A percentile compares a stretch with the other conserved stretches of the same genome.
Conservation (phyloP, 2,329 filamentous ascomycete genomes). For the Byssoonygena ceratinophila region DNA sequence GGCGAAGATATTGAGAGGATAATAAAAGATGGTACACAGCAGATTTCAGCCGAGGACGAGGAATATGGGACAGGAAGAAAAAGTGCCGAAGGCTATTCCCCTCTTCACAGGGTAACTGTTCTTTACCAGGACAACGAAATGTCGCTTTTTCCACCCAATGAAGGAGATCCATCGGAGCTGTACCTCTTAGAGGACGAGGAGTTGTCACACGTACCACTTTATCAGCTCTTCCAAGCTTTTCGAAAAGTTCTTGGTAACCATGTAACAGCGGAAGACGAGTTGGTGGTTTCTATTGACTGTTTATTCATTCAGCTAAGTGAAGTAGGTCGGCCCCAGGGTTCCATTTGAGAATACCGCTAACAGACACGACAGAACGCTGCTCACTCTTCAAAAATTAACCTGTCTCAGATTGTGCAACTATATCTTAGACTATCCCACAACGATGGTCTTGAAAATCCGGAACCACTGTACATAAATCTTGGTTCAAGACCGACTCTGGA, state of each 20-base stretch:
- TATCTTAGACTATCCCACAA: constrained; percentile 51
- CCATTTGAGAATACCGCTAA: constrained; percentile 18
- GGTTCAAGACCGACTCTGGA: constrained; percentile 45
- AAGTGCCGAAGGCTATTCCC: constrained; percentile 13
- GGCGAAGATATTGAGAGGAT: not conserved
- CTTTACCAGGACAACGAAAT: constrained; percentile 48
- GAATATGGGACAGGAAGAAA: constrained; percentile 13
- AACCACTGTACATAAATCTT: constrained; percentile 50
- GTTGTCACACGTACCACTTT: constrained; percentile 44
- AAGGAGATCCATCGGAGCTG: constrained; percentile 43
- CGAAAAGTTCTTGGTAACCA: constrained; percentile 46
- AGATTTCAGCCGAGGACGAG: not conserved
- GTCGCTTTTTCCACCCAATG: constrained; percentile 48
- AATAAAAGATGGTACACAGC: not conserved
- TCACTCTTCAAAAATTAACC: constrained; percentile 40
- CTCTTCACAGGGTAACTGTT: constrained; percentile 42
- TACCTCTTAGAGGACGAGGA: constrained; percentile 49
- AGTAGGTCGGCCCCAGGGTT: constrained; percentile 33
- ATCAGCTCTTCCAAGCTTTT: constrained; percentile 47
- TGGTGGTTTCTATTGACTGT: constrained; percentile 46
- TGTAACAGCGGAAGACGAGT: constrained; percentile 47
- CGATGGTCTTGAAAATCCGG: constrained; percentile 44
- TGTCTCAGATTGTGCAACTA: constrained; percentile 49
- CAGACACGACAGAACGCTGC: constrained; percentile 39
- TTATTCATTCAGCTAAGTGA: constrained; percentile 49